phyloP scores from a whole-genome alignment of 2,329 filamentous ascomycete genomes.

The Aspergillus thermomutatus region DNA sequence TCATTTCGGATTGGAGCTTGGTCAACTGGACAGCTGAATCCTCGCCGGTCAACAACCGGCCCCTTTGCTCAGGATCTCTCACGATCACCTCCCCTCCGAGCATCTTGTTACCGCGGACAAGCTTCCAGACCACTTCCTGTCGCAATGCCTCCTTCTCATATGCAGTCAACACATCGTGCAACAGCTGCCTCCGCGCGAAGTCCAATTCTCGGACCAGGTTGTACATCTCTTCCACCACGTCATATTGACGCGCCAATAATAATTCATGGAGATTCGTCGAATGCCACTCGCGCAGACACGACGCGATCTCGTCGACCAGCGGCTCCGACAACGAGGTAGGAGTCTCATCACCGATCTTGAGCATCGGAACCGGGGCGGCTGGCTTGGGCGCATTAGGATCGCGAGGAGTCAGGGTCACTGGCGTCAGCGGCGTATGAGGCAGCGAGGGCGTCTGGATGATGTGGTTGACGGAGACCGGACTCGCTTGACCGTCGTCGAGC shows the following conservation, averaged over 20 bases:
- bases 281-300: conserved; percentile 96
- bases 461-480: conserved; percentile 27
- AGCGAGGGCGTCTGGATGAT: conserved; percentile 26
- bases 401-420: conserved; percentile 40
- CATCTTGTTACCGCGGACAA: conserved; percentile 91
- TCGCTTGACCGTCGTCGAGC: conserved; percentile 29
- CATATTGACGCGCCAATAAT: conserved; percentile 77
- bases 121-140: conserved; percentile 90
- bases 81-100: conserved; percentile 93
- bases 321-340: conserved; percentile 86
- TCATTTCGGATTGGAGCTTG: conserved; percentile 92
- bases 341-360: conserved; percentile 96
- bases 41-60: conserved; percentile 82
- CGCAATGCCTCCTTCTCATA: conserved; percentile 78
- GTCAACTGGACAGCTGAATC: conserved; percentile 92
- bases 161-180: conserved; percentile 88
- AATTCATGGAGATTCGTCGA: conserved; percentile 94
- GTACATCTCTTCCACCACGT: conserved; percentile 75
- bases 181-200: conserved; percentile 78
- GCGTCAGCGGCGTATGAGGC: conserved; percentile 36
- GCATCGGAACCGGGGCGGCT: conserved; percentile 89
- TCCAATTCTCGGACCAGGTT: conserved; percentile 79
- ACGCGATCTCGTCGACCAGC: conserved; percentile 94
- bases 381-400: conserved; percentile 67
- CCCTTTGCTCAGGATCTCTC: conserved; percentile 76